Percentiles rank a stretch among this genome's conserved stretches.
Evolutionary conservation across 177 flowering plant genomes (phyloP).

Genomic region (Vitis hybrid): DNA sequence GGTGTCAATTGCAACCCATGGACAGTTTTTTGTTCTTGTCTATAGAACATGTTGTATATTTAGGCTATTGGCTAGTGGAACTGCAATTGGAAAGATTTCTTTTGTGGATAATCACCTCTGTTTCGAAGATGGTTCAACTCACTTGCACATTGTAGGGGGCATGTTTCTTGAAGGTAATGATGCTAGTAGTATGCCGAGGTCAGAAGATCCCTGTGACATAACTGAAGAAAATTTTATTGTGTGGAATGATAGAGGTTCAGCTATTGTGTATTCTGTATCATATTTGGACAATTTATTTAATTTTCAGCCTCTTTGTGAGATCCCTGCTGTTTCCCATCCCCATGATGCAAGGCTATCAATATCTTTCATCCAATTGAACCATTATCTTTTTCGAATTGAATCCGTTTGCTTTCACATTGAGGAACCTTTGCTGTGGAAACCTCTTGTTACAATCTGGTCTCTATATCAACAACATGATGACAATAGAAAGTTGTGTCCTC

Average conservation of each 20-base stretch:
- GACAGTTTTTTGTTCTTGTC: conserved; percentile 58
- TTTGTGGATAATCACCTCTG: conserved; percentile 44
- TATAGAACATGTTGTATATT: conserved; percentile 59
- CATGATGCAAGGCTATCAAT: conserved; percentile 31
- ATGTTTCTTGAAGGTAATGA: conserved; percentile 47
- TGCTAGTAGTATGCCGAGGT: conserved; percentile 2
- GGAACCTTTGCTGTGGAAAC: conserved; percentile 59
- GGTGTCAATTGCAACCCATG: conserved; percentile 46
- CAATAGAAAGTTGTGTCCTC: conserved; percentile 16
- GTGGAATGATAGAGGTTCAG: conserved; percentile 74
- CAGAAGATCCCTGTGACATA: conserved; percentile 13
- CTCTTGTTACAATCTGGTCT: conserved; percentile 66
- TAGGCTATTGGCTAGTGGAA: conserved; percentile 39
- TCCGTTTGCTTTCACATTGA: conserved; percentile 46
- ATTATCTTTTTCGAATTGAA: conserved; percentile 59
- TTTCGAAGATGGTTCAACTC: conserved; percentile 23
- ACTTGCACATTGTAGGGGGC: conserved; percentile 50
- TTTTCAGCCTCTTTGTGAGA: conserved; percentile 39
- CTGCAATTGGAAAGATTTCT: conserved; percentile 54
- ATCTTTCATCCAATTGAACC: conserved; percentile 39
- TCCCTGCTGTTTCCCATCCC: conserved; percentile 50
- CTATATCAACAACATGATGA: conserved; percentile 24
- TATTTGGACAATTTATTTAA: conserved; percentile 36
- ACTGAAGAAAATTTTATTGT: conserved; percentile 39
- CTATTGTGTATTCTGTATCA: conserved; percentile 49